Evolutionary conservation across 176 grass and related monocot species (phyloP).

Genomic region (Eremochloa ophiuroides): DNA sequence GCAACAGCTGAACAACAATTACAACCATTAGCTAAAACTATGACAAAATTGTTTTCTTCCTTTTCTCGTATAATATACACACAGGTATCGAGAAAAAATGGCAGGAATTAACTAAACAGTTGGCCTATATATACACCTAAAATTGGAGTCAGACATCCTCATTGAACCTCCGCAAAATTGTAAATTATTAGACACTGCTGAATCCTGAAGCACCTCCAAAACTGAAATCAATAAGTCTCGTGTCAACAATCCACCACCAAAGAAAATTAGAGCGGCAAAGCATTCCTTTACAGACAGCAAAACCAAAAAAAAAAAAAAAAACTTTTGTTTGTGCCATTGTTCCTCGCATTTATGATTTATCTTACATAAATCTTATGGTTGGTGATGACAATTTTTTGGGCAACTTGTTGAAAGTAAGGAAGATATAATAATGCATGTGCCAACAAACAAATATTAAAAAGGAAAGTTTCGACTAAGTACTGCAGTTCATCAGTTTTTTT

Average conservation of each 20-base stretch:
- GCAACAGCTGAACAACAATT: neutral
- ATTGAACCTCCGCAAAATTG: neutral
- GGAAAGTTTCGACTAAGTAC: neutral
- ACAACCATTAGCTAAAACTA: slow-evolving; percentile 9
- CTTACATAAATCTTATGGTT: neutral
- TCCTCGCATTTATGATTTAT: neutral
- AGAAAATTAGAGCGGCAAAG: neutral
- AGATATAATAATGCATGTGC: neutral
- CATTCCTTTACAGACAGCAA: neutral
- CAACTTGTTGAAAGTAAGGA: neutral
- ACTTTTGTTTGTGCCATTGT: neutral
- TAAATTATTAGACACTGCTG: neutral
- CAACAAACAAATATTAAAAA: neutral
- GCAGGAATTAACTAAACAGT: slow-evolving; percentile 5
- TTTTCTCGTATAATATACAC: slow-evolving; percentile 7
- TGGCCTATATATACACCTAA: slow-evolving; percentile 20
- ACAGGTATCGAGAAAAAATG: slow-evolving; percentile 7
- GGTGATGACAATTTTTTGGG: neutral
- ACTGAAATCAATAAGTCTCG: slow-evolving; percentile 24
- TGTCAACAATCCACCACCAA: slow-evolving; percentile 1
- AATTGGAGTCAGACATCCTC: slow-evolving; percentile 11
- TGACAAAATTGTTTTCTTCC: neutral
- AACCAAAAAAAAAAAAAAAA: neutral
- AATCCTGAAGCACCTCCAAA: neutral
- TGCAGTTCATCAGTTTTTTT: neutral